Evolutionary conservation across 2,329 filamentous ascomycete species (phyloP).

Genomic region (Tolypocladium amazonense): DNA sequence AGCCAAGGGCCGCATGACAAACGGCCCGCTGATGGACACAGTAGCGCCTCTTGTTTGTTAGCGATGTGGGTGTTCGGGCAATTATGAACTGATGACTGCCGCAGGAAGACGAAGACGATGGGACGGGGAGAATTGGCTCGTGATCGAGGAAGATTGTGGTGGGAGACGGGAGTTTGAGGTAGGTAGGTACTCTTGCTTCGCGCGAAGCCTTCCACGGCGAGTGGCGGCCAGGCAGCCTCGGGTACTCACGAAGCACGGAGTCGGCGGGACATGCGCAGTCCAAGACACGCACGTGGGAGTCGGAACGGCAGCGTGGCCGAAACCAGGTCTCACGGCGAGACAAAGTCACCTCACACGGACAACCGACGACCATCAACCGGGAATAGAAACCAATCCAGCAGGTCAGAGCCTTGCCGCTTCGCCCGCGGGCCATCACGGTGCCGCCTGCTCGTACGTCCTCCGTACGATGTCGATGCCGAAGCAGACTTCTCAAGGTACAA

Average conservation of each 20-base stretch:
- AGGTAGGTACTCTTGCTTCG: not conserved
- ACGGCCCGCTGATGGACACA: not conserved
- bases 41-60: not conserved
- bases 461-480: not conserved
- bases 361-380: not conserved
- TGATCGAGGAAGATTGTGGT: not conserved
- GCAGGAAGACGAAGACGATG: not conserved
- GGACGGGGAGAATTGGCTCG: not conserved
- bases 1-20: not conserved
- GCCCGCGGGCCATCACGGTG: not conserved
- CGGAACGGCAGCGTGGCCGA: not conserved
- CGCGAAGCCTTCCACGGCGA: not conserved
- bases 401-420: not conserved
- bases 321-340: not conserved
- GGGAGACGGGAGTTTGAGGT: not conserved
- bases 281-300: not conserved
- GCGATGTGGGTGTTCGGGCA: not conserved
- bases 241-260: not conserved
- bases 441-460: not conserved
- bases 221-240: not conserved
- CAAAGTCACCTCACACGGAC: not conserved
- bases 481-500: not conserved
- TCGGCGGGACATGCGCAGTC: not conserved
- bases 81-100: not conserved
- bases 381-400: not conserved